phyloP scores from a whole-genome alignment of 108 stramenopile genomes.

The Fragilaria radians region DNA sequence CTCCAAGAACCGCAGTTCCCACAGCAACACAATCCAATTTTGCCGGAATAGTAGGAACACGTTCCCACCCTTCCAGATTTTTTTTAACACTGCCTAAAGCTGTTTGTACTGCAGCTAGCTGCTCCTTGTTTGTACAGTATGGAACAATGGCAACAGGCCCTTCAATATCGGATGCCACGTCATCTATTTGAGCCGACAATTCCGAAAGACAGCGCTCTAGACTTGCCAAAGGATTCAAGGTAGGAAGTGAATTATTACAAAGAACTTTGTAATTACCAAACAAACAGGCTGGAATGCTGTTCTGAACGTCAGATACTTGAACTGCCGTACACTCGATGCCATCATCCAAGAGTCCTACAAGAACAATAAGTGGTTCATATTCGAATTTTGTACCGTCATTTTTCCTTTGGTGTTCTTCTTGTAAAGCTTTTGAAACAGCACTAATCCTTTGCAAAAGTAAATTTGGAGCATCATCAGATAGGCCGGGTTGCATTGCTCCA shows the following conservation, averaged over 20 bases:
- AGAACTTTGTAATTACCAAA: slow-evolving; percentile 49
- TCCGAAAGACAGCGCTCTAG: slow-evolving; percentile 46
- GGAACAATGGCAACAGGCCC: slow-evolving; percentile 59
- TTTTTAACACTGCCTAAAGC: slow-evolving; percentile 24
- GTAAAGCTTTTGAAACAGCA: background rate
- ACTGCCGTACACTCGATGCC: slow-evolving; percentile 44
- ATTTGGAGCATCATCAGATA: slow-evolving; percentile 10
- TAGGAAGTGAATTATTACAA: slow-evolving; percentile 41
- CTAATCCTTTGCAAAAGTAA: background rate
- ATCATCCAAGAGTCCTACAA: slow-evolving; percentile 36
- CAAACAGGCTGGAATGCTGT: slow-evolving; percentile 8
- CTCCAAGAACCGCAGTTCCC: slow-evolving; percentile 67
- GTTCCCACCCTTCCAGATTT: slow-evolving; percentile 55
- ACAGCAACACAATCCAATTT: slow-evolving; percentile 53
- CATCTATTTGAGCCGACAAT: slow-evolving; percentile 42
- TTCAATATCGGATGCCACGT: slow-evolving; percentile 57
- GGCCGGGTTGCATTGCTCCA: slow-evolving; percentile 43
- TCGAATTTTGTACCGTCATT: slow-evolving; percentile 18
- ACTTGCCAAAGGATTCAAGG: slow-evolving; percentile 35
- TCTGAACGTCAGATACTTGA: slow-evolving; percentile 31
- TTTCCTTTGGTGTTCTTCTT: slow-evolving; percentile 35
- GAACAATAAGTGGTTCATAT: slow-evolving; percentile 30
- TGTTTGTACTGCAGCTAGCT: slow-evolving; percentile 27
- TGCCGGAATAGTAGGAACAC: slow-evolving; percentile 47
- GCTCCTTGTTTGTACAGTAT: slow-evolving; percentile 51